These are phyloP conservation scores for Saccharomycopsis sp. DNA, from an alignment of 805 yeast species.

Conservation along the genomic window DNA sequence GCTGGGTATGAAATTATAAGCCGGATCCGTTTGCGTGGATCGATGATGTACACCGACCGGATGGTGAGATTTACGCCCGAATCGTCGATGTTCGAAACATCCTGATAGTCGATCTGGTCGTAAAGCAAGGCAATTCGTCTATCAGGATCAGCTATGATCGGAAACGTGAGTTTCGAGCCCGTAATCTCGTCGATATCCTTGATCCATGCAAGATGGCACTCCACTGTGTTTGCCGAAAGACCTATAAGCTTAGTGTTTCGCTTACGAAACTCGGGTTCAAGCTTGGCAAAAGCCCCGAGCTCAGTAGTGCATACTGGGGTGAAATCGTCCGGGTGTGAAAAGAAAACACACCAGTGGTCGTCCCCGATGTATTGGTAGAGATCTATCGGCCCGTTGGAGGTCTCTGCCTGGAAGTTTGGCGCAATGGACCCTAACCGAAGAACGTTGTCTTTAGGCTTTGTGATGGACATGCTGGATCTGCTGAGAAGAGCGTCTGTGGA, in stretches of 20 bases:
- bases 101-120: constrained; percentile 69
- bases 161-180: constrained; percentile 52
- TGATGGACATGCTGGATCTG: constrained; percentile 32
- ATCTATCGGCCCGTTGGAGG: constrained; percentile 56
- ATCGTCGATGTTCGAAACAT: constrained; percentile 58
- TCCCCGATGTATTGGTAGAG: constrained; percentile 59
- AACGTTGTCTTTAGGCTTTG: constrained; percentile 34
- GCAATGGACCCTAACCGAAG: constrained; percentile 55
- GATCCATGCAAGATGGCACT: constrained; percentile 61
- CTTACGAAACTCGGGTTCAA: constrained; percentile 61
- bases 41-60: constrained; percentile 66
- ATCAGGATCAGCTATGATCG: constrained; percentile 61
- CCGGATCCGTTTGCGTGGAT: constrained; percentile 57
- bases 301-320: constrained; percentile 79
- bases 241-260: constrained; percentile 64
- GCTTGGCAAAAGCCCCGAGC: constrained; percentile 66
- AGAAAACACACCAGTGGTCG: constrained; percentile 53
- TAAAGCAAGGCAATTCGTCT: constrained; percentile 54
- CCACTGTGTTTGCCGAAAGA: constrained; percentile 56
- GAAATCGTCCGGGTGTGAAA: constrained; percentile 73
- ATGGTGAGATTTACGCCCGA: constrained; percentile 61
- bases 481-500: neutral
- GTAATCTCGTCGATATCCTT: constrained; percentile 64
- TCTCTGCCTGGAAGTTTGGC: constrained; percentile 59
- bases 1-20: constrained; percentile 64